Base-by-base conservation (phyloP, 345 rosid species). In the Isatis tinctoria region DNA sequence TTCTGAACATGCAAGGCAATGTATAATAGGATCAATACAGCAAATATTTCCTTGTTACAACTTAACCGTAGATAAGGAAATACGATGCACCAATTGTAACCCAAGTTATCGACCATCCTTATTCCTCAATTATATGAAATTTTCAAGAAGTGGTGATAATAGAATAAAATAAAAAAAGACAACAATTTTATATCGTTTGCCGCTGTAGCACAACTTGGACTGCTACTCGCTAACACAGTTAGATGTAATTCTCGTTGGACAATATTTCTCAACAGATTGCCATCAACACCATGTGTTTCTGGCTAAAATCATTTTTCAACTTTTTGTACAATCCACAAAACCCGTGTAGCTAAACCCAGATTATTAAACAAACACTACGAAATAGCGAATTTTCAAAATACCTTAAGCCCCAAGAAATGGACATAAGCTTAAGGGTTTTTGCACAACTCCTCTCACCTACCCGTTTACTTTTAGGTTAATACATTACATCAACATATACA, bases 401-500 rank as follows among this genome's bases (percentile, higher is more conserved):
- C 39, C 67, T 45, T 76, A 70, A 14, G 22, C 12, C 43, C 63
- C 79, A 75, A 60, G 74, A 60, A 64, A 77, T 57, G 28, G 60
- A 37, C 39, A 70, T 70, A 63, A 63, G 33, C 61, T 51, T 16
- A 30, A 36, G 58, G 62, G 65, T 13, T 49, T 60, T 27, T 20
- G 79, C 28, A 37, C 85, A 82, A 85, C 82, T 74, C 74, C 73
- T 75, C 81, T 82, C 74, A 87, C 88, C 92, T 68, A 87, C 79
- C 76, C 36, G 9, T 28, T 44, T 76, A 70, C 75, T 76, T 76
- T 76, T 76, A 69, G 65, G 70, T 76, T 76, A 14, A 26, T 53
- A 36, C 60, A 41, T 43, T 54, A 61, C 58, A 70, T 61, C 65
- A 35, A 69, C 61, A 24, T 4, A 49, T 24, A 56, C 65, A 73